Evolutionary conservation across 352 stramenopile species (phyloP), one percentile per base, ranked within the genome.

Genomic region (Pythium angustatum): DNA sequence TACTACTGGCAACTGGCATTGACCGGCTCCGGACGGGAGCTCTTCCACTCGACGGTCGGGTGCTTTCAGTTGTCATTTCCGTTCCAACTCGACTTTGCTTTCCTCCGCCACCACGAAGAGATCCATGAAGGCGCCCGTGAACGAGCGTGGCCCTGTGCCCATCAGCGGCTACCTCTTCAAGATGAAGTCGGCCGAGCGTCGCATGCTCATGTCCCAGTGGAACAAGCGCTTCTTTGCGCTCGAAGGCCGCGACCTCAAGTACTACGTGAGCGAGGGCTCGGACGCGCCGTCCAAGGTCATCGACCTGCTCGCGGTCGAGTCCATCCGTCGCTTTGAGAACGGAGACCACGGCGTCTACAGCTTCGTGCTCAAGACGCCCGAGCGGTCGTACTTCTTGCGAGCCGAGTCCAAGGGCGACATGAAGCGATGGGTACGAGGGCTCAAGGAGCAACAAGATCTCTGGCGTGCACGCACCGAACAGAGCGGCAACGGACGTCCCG

Each of bases 151-250:
- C 4, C 79, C 83, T 21, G 78, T 90, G 56, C 81, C 85, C 21
- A 90, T 93, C 67, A 91, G 84, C 53, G 86, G 81, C 55, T 94
- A 91, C 67, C 70, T 93, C 34, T 85, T 79, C 79, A 93, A 94
- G 71, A 90, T 93, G 79, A 94, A 95, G 59, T 71, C 77, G 52
- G 79, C 71, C 45, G 78, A 92, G 66, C 64, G 40, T 10, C 58
- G 58, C 8, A 27, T 93, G 55, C 73, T 95, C 38, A 86, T 81
- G 19, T 82, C 83, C 54, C 81, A 92, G 64, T 95, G 81, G 83
- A 91, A 80, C 71, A 88, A 87, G 59, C 85, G 83, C 48, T 93
- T 87, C 71, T 93, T 93, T 55, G 72, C 85, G 17, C 73, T 94
- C 28, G 79, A 96, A 62, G 83, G 85, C 53, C 76, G 57, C 45